Conservation (phyloP, 495 filamentous ascomycete genomes). For the Penicillium parvum region DNA sequence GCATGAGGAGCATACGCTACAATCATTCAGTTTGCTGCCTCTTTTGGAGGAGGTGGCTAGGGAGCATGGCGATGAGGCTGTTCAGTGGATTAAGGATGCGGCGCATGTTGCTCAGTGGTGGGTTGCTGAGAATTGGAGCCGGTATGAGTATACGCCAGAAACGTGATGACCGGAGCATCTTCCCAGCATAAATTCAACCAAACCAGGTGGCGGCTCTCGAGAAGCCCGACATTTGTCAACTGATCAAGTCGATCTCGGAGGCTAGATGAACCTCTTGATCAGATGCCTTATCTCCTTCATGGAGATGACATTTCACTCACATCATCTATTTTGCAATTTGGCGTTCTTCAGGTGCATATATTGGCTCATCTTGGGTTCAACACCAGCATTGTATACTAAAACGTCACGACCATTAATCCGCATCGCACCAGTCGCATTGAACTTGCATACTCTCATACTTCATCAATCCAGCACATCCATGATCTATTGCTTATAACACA, state of each 20-base stretch:
- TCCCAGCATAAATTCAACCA: no score
- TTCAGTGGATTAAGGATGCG: constrained; percentile 37
- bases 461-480: not conserved
- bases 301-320: no score
- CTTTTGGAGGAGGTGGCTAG: constrained; percentile 20
- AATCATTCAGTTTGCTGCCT: constrained; percentile 23
- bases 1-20: constrained; percentile 24
- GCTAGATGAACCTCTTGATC: no score
- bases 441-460: not conserved
- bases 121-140: constrained; percentile 32
- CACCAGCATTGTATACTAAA: constrained; percentile 1
- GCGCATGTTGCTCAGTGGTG: constrained; percentile 35
- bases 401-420: not conserved
- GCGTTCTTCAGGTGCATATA: constrained; percentile 1
- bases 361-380: not conserved
- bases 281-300: no score
- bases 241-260: no score
- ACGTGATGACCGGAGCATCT: no score
- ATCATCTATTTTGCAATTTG: no score
- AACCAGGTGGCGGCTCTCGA: no score
- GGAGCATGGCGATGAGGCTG: constrained; percentile 28
- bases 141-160: constrained; percentile 23
- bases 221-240: no score
- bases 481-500: constrained; percentile 34
- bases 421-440: not conserved